Evolutionary conservation across 192 early-diverging fungal genomes (phyloP).

Genomic region (Mortierella hygrophila): DNA sequence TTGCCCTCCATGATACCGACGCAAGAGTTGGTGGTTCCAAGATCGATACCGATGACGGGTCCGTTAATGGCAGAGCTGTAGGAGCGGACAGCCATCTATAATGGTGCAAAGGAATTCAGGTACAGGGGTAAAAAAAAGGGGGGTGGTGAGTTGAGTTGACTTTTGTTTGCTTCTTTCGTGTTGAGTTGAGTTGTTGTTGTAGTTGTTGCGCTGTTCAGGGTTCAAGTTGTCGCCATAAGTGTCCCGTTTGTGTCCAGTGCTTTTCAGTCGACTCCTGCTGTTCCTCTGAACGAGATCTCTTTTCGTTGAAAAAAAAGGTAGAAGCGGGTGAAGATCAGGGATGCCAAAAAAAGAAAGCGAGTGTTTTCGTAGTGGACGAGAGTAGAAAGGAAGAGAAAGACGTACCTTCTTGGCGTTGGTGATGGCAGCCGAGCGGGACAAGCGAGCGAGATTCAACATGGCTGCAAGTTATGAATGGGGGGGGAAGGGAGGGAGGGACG

Average conservation of each 20-base stretch:
- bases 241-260: not conserved
- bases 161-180: not conserved
- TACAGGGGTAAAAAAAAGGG: not conserved
- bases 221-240: not conserved
- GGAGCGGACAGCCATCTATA: constrained; percentile 33
- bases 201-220: not conserved
- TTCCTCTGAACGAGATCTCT: constrained; percentile 22
- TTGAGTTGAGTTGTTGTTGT: not conserved
- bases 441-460: constrained; percentile 54
- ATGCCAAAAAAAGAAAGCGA: not conserved
- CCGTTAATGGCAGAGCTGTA: constrained; percentile 73
- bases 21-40: constrained; percentile 99
- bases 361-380: not conserved
- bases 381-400: not conserved
- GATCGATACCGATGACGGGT: constrained; percentile 96
- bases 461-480: not conserved
- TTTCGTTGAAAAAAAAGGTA: not conserved
- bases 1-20: constrained; percentile 99
- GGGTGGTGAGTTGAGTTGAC: not conserved
- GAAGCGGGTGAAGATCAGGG: constrained; percentile 11
- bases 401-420: constrained; percentile 36
- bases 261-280: not conserved
- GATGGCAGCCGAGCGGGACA: constrained; percentile 43
- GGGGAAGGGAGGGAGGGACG: not conserved
- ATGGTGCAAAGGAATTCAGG: not conserved